phyloP scores from a whole-genome alignment of 2,329 filamentous ascomycete species.

The Diaporthe vexans region DNA sequence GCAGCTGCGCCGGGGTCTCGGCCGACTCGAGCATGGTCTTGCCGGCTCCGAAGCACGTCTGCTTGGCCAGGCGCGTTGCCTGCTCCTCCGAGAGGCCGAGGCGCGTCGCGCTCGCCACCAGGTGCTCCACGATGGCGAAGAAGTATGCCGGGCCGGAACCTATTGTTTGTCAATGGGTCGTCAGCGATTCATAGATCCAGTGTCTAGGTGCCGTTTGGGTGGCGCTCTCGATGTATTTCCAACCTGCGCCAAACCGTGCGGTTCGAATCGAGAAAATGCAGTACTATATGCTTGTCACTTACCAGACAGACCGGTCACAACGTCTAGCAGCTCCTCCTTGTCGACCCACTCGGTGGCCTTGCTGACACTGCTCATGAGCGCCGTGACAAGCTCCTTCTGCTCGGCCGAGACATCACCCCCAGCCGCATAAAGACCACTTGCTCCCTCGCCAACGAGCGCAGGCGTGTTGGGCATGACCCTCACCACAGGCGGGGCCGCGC shows the following conservation, averaged over 20 bases:
- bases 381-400: constrained; percentile 58
- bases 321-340: constrained; percentile 63
- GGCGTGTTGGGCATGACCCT: constrained; percentile 68
- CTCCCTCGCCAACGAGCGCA: constrained; percentile 64
- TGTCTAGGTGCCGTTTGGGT: neutral
- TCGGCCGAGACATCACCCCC: constrained; percentile 56
- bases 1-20: constrained; percentile 61
- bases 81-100: constrained; percentile 62
- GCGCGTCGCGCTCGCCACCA: constrained; percentile 59
- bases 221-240: neutral
- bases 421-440: constrained; percentile 60
- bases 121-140: constrained; percentile 66
- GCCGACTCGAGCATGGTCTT: constrained; percentile 64
- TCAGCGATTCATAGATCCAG: neutral
- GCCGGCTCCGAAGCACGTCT: constrained; percentile 66
- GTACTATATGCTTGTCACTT: constrained; percentile 40
- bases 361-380: constrained; percentile 61
- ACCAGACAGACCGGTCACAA: constrained; percentile 65
- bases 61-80: constrained; percentile 63
- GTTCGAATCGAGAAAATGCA: neutral
- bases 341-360: constrained; percentile 65
- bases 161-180: constrained; percentile 41
- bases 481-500: constrained; percentile 59
- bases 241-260: neutral
- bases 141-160: constrained; percentile 67